Evolutionary conservation across 2,329 filamentous ascomycete species (phyloP).

Genomic region (Rasamsonia emersonii): DNA sequence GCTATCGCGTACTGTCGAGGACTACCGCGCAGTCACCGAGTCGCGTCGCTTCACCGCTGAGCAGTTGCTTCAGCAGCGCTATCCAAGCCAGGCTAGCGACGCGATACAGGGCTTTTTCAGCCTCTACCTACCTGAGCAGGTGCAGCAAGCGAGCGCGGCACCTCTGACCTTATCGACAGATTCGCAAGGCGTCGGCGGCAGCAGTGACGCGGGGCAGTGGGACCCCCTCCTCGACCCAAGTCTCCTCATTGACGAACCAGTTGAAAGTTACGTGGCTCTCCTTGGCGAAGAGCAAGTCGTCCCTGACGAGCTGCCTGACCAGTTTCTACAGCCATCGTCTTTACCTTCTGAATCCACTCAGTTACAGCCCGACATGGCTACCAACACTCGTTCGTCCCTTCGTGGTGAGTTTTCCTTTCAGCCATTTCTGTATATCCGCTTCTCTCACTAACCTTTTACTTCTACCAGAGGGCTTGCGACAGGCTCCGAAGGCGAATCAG

Average conservation of each 20-base stretch:
- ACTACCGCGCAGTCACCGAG: not conserved
- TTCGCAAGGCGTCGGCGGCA: not conserved
- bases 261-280: no score
- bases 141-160: not conserved
- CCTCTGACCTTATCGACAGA: not conserved
- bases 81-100: not conserved
- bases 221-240: conserved; percentile 3
- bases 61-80: not conserved
- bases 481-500: conserved; percentile 31
- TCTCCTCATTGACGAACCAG: no score
- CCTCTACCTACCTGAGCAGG: not conserved
- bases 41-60: not conserved
- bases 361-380: conserved; percentile 15
- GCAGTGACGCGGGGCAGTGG: no score
- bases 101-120: not conserved
- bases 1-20: not conserved
- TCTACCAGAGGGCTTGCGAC: conserved; percentile 28
- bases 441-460: conserved; percentile 10
- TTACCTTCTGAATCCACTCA: no score
- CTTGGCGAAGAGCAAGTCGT: no score
- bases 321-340: no score
- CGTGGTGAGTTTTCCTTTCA: conserved; percentile 15
- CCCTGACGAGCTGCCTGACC: no score
- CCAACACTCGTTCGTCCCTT: conserved; percentile 19
- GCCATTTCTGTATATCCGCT: conserved; percentile 3